Evolutionary conservation across 2,329 filamentous ascomycete genomes (phyloP), one percentile per base, ranked within the genome.

Genomic region (Pleomassaria siparia): DNA sequence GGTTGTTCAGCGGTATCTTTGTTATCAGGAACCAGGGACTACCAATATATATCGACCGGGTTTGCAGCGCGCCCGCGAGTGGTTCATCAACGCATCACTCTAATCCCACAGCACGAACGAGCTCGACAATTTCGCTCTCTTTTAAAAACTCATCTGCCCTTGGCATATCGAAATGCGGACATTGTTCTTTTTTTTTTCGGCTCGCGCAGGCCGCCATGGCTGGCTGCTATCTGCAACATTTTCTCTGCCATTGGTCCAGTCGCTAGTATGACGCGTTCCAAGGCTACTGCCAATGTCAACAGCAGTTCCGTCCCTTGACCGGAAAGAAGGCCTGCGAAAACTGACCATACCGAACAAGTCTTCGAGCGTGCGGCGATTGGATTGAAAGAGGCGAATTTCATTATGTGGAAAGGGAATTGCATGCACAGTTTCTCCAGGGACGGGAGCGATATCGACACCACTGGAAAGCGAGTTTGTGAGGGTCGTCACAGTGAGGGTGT

Each of bases 131-230:
- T 13, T 22, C 35, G 12, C 25, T n/a, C n/a, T n/a, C 32, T 35
- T 37, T 10, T 18, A 18, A 10, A 37, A 12, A 7, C 33, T 45
- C 43, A 30, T 29, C 32, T 24, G 32, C 13, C n/a, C 22, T 18
- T 18, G 25, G 40, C 40, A 16, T 30, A 18, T 15, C 28, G 26
- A 15, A 42, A 42, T 30, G 18, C 40, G 25, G 18, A 15, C 22
- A 8, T 15, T 13, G 22, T 11, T 29, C 35, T n/a, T 20, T 16
- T 12, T 16, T n/a, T n/a, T n/a, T n/a, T n/a, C n/a, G n/a, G n/a
- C 18, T 16, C n/a, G 18, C 30, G 4, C 15, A 44, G 40, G 35
- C 46, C 46, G 33, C 46, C 32, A 18, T 44, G 40, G 46, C 46
- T 48, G 29, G 21, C 21, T 37, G 39, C 46, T 40, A 43, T 44